Evolutionary conservation across 345 rosid species (phyloP), one percentile per base, ranked within the genome.

Genomic region (Psidium guajava): DNA sequence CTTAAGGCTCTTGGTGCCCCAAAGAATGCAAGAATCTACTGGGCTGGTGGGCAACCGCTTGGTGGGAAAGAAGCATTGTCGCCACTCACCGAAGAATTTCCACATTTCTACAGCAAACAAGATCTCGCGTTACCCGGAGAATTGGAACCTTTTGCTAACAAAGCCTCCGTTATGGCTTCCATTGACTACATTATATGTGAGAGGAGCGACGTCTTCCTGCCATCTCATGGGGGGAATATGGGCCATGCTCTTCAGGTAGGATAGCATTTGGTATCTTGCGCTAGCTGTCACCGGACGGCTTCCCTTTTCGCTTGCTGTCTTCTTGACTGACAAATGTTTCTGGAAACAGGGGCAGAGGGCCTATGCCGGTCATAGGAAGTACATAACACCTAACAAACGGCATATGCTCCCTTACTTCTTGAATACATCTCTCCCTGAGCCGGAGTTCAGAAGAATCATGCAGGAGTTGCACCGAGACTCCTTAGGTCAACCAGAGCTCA

Each of bases 181-280:
- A 91, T 96, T 4, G 99, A 97, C 89, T 94, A 88, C 55, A 90
- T 97, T 87, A 95, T 97, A 42, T 94, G 95, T 0, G 95, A 91
- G 86, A 90, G 91, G 75, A 96, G 99, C 75, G 96, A 97, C 82
- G 96, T 97, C 86, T 97, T 97, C 90, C 93, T 97, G 99, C 95
- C 99, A 74, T 97, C 99, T 83, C 99, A 97, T 84, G 99, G 99
- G 58, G 99, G 99, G 82, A 97, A 97, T 85, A 96, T 97, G 99
- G 99, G 98, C 51, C 99, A 94, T 11, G 95, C 97, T 2, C 90
- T 96, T 84, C 99, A 95, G 98, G 99, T 96, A 89, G 82, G 12
- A 21, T 32, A n/a, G 44, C 15, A 58, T 36, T 69, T 44, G 8
- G 13, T 32, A 8, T 69, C 44, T 32, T 32, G 77, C 77, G 8